Conservation (phyloP, 108 stramenopile genomes). For the Seminavis robusta region DNA sequence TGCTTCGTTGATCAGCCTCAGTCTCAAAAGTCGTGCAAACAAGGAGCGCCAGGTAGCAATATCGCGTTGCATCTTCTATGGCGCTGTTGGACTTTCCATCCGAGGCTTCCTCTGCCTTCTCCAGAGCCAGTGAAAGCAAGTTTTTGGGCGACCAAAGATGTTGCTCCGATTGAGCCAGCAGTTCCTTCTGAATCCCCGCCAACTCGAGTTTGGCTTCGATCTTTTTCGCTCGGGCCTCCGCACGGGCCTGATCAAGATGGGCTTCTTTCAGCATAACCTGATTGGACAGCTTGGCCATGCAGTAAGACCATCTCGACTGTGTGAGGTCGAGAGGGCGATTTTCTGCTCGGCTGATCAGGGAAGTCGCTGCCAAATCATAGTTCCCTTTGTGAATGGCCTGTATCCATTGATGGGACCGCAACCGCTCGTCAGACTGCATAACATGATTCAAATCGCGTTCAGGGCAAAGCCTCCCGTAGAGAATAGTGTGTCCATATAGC, state of each 20-base stretch:
- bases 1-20: too few species aligned
- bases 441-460: conserved; percentile 18
- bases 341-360: conserved; percentile 1
- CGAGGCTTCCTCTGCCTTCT: conserved; percentile 11
- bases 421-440: conserved; percentile 23
- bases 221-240: not conserved
- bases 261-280: conserved; percentile 12
- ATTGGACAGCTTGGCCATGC: conserved; percentile 38
- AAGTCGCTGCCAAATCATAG: conserved; percentile 21
- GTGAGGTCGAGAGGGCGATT: not conserved
- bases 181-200: conserved; percentile 27
- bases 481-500: conserved; percentile 35
- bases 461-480: conserved; percentile 32
- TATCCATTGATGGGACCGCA: conserved; percentile 40
- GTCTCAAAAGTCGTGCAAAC: conserved; percentile 26
- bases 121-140: conserved; percentile 20
- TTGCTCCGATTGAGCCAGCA: conserved; percentile 5
- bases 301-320: conserved; percentile 21
- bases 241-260: too few species aligned
- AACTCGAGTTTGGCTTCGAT: conserved; percentile 29
- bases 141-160: conserved; percentile 16
- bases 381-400: conserved; percentile 21
- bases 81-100: too few species aligned
- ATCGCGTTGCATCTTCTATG: conserved; percentile 23
- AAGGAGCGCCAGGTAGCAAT: conserved; percentile 19